Evolutionary conservation across 1,284 basidiomycete genomes (phyloP).

Genomic region (Melampsora allii-populina): DNA sequence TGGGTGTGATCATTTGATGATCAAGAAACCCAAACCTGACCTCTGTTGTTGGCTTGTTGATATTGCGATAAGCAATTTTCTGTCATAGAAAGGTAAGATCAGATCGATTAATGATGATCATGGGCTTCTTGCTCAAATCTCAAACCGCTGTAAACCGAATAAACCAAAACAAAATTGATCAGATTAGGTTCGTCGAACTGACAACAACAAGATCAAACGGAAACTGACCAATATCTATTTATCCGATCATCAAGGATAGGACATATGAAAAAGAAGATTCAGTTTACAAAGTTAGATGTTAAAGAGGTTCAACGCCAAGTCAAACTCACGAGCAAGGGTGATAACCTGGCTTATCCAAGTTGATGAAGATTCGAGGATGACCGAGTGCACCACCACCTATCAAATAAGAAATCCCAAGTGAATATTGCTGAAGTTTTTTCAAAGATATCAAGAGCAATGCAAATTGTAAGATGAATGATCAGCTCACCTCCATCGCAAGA

Average conservation of each 20-base stretch:
- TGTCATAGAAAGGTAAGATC: slow-evolving; percentile 41
- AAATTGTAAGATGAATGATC: neutral
- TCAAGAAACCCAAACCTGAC: no score
- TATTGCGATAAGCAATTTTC: no score
- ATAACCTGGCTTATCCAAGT: slow-evolving; percentile 61
- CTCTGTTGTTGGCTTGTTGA: no score
- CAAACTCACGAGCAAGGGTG: slow-evolving; percentile 53
- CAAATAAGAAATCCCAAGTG: neutral
- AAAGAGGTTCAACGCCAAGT: neutral
- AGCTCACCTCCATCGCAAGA: slow-evolving; percentile 87
- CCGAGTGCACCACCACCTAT: slow-evolving; percentile 90
- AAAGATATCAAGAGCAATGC: neutral
- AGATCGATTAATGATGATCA: slow-evolving; percentile 50
- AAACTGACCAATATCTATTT: slow-evolving; percentile 33
- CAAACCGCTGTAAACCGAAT: slow-evolving; percentile 64
- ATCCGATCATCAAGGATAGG: neutral
- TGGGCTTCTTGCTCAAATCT: slow-evolving; percentile 73
- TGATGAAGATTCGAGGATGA: slow-evolving; percentile 95
- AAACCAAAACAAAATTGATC: neutral
- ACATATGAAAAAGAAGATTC: slow-evolving; percentile 2
- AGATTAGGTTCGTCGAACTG: neutral
- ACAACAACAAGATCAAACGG: slow-evolving; percentile 45
- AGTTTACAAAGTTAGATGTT: slow-evolving; percentile 48
- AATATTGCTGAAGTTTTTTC: neutral
- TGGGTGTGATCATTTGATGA: no score